Evolutionary conservation across 2,329 filamentous ascomycete species (phyloP).

Genomic region (Hirsutella thompsonii): DNA sequence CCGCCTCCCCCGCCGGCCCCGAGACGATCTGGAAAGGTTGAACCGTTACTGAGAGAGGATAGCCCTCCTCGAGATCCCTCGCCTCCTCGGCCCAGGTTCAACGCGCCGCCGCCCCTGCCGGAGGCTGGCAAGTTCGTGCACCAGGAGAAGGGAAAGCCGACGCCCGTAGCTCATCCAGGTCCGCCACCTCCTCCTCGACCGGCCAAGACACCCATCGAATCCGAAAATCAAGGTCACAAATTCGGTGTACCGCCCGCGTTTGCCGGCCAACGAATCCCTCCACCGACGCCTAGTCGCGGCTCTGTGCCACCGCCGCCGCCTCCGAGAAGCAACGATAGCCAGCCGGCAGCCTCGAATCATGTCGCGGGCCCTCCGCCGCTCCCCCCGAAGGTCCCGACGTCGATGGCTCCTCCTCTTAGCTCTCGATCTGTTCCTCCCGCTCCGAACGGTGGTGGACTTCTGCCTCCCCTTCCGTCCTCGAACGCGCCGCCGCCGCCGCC

Average conservation of each 20-base stretch:
- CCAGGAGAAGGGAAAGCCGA: conserved; percentile 22
- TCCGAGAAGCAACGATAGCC: conserved; percentile 22
- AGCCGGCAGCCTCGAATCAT: conserved; percentile 8
- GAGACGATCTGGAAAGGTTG: conserved; percentile 42
- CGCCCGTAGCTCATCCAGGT: conserved; percentile 13
- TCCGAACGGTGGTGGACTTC: conserved; percentile 26
- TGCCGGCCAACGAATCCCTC: conserved; percentile 54
- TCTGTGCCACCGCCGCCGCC: conserved; percentile 62
- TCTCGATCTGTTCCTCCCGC: conserved; percentile 40
- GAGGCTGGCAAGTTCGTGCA: conserved; percentile 82
- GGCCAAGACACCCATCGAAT: conserved; percentile 57
- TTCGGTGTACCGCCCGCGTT: conserved; percentile 77
- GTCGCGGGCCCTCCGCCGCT: conserved; percentile 26
- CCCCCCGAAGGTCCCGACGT: conserved; percentile 33
- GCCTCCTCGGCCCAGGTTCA: conserved; percentile 54
- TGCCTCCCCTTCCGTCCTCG: conserved; percentile 15
- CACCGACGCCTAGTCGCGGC: conserved; percentile 61
- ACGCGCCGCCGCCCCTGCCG: conserved; percentile 74
- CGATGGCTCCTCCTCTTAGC: conserved; percentile 30
- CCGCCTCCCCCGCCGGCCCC: conserved; percentile 32
- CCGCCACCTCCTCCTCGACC: conserved; percentile 32
- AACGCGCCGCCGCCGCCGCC: conserved; percentile 33
- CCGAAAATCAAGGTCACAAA: conserved; percentile 38
- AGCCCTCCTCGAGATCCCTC: conserved; percentile 57
- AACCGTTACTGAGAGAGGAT: conserved; percentile 55